Conservation (phyloP, 495 filamentous ascomycete species). For the Aspergillus mulundensis region DNA sequence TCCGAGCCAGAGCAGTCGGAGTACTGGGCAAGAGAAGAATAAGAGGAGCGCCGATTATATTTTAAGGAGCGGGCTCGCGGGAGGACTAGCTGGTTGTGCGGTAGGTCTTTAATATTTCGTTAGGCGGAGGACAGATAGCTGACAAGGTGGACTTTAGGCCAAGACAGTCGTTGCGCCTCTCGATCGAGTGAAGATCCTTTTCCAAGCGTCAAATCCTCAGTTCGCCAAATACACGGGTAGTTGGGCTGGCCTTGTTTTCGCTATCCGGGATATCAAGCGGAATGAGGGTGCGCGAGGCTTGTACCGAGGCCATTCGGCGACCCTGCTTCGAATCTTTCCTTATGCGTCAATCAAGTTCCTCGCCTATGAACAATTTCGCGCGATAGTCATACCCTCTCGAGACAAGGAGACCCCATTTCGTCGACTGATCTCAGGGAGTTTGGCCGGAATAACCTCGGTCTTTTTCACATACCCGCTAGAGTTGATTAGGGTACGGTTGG, state of each 20-base stretch:
- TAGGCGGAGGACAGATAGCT: slow-evolving; percentile 3
- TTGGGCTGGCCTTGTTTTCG: slow-evolving; percentile 73
- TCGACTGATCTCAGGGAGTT: slow-evolving; percentile 68
- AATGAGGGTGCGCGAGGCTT: slow-evolving; percentile 71
- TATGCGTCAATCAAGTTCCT: slow-evolving; percentile 98
- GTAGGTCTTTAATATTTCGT: slow-evolving; percentile 45
- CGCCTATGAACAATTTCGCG: slow-evolving; percentile 91
- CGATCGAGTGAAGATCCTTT: slow-evolving; percentile 97
- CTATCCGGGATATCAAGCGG: slow-evolving; percentile 77
- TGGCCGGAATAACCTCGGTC: slow-evolving; percentile 85
- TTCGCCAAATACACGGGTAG: slow-evolving; percentile 87
- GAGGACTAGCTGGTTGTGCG: slow-evolving; percentile 82
- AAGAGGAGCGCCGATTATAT: slow-evolving; percentile 82
- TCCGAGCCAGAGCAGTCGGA: slow-evolving; percentile 14
- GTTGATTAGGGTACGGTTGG: slow-evolving; percentile 84
- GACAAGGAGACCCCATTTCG: slow-evolving; percentile 77
- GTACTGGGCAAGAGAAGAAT: slow-evolving; percentile 38
- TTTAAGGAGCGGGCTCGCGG: slow-evolving; percentile 73
- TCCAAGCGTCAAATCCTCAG: slow-evolving; percentile 91
- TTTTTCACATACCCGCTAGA: slow-evolving; percentile 96
- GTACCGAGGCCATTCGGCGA: slow-evolving; percentile 91
- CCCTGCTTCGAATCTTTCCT: slow-evolving; percentile 89
- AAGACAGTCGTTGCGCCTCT: slow-evolving; percentile 95
- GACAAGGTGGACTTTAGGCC: slow-evolving; percentile 51
- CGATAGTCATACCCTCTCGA: slow-evolving; percentile 61